Evolutionary conservation across 495 filamentous ascomycete genomes (phyloP), one percentile per base, ranked within the genome.

Genomic region (Aspergillus cristatus): DNA sequence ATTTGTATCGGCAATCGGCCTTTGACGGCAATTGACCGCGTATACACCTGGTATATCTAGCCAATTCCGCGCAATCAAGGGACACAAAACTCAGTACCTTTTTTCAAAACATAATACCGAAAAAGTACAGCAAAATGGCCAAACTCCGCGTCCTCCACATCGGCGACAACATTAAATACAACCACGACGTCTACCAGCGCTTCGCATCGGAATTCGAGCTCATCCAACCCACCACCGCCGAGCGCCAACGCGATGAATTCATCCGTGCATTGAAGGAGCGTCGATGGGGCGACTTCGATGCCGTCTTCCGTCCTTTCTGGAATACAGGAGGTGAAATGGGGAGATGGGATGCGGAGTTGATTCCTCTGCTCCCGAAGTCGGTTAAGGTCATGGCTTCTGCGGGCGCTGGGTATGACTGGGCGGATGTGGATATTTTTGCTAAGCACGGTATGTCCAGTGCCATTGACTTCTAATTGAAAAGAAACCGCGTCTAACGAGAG

Each of bases 281-380:
- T 20, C 66, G 67, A 48, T 89, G 79, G 70, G 83, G 83, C 3
- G 65, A 84, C 42, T 87, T 89, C 50, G 58, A 67, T 13, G 84
- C 79, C 18, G 79, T 86, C 42, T 81, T 85, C 53, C 70, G 82
- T 14, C 83, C 82, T 1, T 86, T 83, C 51, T 87, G 81, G 82
- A 82, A 82, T 35, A 84, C 76, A 0, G 82, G 82, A 6, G 79
- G 78, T 8, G 83, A 86, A 61, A 85, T 87, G 82, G 79, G 79
- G 11, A 59, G 65, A 33, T 89, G 84, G 84, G 81, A 87, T 50
- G 59, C 62, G 22, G 82, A 87, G 52, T 57, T 86, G 30, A 78
- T 87, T 24, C 54, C 62, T 3, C 50, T 85, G 22, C 62, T 89
- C 10, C 84, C 83, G 0, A 45, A 63, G 16, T 72, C 70, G 3